A percentile compares a stretch with the other conserved stretches of the same genome.
These are phyloP conservation scores for Chaetoceros tenuissimus DNA, from an alignment of 108 stramenopile species.

Conservation along the genomic window DNA sequence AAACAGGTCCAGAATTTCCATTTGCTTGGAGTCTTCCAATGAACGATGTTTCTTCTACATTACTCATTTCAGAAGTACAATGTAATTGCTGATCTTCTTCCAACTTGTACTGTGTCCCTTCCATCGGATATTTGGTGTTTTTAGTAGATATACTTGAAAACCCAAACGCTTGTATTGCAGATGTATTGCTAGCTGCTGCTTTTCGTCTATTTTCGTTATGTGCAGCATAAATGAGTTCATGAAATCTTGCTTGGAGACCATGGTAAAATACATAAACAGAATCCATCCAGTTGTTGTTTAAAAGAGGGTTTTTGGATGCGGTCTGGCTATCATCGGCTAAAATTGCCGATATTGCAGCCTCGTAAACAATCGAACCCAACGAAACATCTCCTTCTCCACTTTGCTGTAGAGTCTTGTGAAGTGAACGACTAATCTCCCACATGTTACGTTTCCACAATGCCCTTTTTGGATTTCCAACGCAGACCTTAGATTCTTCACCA, in stretches of 20 bases:
- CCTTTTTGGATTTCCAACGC: constrained; percentile 52
- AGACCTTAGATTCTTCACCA: neutral
- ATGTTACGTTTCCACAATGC: constrained; percentile 59
- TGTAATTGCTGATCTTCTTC: constrained; percentile 32
- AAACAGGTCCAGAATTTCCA: neutral
- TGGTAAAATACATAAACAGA: neutral
- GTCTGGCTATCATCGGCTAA: constrained; percentile 43
- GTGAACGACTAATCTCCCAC: constrained; percentile 35
- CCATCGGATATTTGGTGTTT: constrained; percentile 1
- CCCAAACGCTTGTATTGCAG: too few relatives aligned
- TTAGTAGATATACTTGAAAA: too few relatives aligned
- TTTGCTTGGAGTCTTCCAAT: neutral
- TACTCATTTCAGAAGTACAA: constrained; percentile 16
- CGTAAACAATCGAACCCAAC: constrained; percentile 20
- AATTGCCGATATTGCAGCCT: constrained; percentile 57
- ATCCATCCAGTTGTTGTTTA: constrained; percentile 38
- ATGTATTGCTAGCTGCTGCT: neutral
- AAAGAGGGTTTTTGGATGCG: constrained; percentile 41
- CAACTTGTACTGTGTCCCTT: constrained; percentile 17
- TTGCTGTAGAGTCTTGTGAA: constrained; percentile 1
- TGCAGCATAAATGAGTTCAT: neutral
- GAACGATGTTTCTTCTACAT: constrained; percentile 13
- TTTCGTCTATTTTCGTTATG: neutral
- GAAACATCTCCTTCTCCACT: neutral
- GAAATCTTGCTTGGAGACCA: neutral